Base-by-base conservation (phyloP, 2,329 filamentous ascomycete genomes). In the Beauveria medogensis region DNA sequence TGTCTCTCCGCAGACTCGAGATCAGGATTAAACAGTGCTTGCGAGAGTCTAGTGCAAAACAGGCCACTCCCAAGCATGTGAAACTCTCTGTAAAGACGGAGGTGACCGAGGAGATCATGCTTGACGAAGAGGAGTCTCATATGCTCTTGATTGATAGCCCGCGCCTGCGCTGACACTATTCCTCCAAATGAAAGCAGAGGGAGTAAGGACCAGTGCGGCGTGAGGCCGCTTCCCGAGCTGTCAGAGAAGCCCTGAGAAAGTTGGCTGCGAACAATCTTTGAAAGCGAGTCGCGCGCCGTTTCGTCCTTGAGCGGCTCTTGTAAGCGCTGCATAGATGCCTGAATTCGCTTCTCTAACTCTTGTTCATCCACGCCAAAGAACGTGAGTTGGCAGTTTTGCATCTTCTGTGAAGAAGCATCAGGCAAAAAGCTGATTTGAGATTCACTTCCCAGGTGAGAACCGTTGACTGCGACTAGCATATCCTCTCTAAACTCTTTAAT, bases 41-140 rank as follows among this genome's bases (percentile, higher is more conserved):
- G 86, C 0, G 90, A 88, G 1, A 99, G 80, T 1, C 88, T 85
- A 55, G 88, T 88, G 57, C 88, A 86, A 71, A 97, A 97, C 18
- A 90, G 80, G 6, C 92, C 92, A 67, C 94, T 92, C 2, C 91
- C 89, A 7, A 97, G 79, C 1, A 97, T 80, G 57, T 95, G 90
- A 65, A 94, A 97, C 48, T 88, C 83, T 62, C 84, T 85, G 68
- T 96, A 91, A 1, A 96, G 70, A 5, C 80, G 78, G 0, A 97
- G 75, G 69, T 97, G 92, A 2, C 82, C 77, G 18, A 84, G 82
- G 4, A 99, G 74, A 10, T 84, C 78, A 69, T 96, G 90, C 6
- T 85, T 80, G 20, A 82, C 82, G 70, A 97, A 95, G 22, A 97
- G 82, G 9, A 95, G 77, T 58, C 74, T 77, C 67, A 96, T 82